Base-by-base conservation (phyloP, 1,284 basidiomycete genomes). In the Cyathus olla region DNA sequence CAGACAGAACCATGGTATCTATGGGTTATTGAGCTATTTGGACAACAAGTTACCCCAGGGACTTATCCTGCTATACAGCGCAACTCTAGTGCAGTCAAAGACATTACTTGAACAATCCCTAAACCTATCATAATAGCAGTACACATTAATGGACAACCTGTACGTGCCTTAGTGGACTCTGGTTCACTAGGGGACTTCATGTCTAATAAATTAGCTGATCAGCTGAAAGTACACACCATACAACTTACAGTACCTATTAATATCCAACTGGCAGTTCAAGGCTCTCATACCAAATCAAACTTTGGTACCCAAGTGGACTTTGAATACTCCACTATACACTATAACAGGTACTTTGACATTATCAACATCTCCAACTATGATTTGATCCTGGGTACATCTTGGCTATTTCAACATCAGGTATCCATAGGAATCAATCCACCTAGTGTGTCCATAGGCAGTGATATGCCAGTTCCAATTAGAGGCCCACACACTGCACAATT, bases 161-260 rank as follows among this genome's bases (percentile, higher is more conserved):
- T 58, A 8, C 44, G 62, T 0, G 76, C 77, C 0, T 49, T 80
- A 37, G 42, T 80, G 0, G 76, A 80, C 52, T 66, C 72, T 0
- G 78, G 78, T 0, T 80, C 75, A 2, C 57, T 76, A 1, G 72
- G 69, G 2, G 78, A 80, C 62, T 79, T 80, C 55, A 72, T 80
- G 21, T 79, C 77, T 2, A 64, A 70, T 2, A 73, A 64, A 13
- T 48, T 78, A 5, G 76, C 69, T 0, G 72, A 79, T 56, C 78
- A 80, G 60, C 62, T 80, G 19, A 63, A 73, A 56, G 60, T 79
- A 64, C 22, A 39, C 29, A 54, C 55, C 21, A 56, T 66, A 2
- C 26, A 56, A 8, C 53, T 71, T 3, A 40, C 42, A 2, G 69
- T 66, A 35, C 64, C 63, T 0, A 51, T 72, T 27, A 50, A 56